Conservation (phyloP, 345 rosid species). For the Linum tenue region DNA sequence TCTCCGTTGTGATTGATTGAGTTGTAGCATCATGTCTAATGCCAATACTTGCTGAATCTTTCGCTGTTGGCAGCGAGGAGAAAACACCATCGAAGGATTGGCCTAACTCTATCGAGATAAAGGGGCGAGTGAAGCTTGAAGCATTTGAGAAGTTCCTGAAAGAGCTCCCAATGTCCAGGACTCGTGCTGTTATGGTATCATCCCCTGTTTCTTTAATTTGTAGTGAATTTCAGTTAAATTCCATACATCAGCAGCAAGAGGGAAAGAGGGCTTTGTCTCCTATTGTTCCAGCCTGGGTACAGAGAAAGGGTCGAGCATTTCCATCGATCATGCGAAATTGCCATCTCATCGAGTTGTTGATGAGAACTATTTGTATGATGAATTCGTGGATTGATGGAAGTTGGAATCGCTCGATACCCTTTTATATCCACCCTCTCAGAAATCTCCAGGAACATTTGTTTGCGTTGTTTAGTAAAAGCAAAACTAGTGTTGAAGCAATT, state of each 20-base stretch:
- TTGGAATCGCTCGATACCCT: background rate
- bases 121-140: slow-evolving; percentile 86
- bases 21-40: too few relatives aligned
- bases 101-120: slow-evolving; percentile 63
- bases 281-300: slow-evolving; percentile 8
- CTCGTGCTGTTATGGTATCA: slow-evolving; percentile 86
- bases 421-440: too few relatives aligned
- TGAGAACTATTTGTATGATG: slow-evolving; percentile 7
- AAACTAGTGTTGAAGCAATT: too few relatives aligned
- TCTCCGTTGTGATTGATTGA: too few relatives aligned
- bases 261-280: slow-evolving; percentile 6
- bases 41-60: too few relatives aligned
- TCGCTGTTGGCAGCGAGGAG: slow-evolving; percentile 60
- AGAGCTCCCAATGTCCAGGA: slow-evolving; percentile 85
- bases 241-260: slow-evolving; percentile 10
- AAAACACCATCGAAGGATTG: slow-evolving; percentile 53
- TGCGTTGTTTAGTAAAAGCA: too few relatives aligned
- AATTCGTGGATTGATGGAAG: slow-evolving; percentile 5
- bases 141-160: slow-evolving; percentile 93
- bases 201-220: slow-evolving; percentile 34
- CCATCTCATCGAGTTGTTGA: slow-evolving; percentile 1
- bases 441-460: too few relatives aligned
- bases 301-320: slow-evolving; percentile 3
- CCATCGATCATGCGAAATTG: slow-evolving; percentile 1
- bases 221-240: slow-evolving; percentile 19